A percentile compares a stretch with the other conserved stretches of the same genome.
Evolutionary conservation across 768 basidiomycete species (phyloP).

Genomic region (Pleurotus ostreatus): DNA sequence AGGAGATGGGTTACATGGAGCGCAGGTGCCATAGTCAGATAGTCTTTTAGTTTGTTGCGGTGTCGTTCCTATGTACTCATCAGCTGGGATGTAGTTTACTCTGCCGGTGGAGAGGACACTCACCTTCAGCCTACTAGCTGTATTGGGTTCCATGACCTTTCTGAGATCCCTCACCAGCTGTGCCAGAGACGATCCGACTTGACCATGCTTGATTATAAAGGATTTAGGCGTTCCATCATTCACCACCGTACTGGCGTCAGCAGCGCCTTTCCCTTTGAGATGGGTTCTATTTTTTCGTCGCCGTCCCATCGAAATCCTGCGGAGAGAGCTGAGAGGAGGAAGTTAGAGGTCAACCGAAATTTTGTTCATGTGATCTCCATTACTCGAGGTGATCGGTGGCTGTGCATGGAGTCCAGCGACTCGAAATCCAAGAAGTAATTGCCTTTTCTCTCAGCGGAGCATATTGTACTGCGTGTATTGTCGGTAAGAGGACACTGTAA

Average conservation of each 20-base stretch:
- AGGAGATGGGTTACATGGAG: constrained; percentile 90
- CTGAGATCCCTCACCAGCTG: constrained; percentile 92
- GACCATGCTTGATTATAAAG: constrained; percentile 95
- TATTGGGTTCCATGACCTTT: constrained; percentile 98
- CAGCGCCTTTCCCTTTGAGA: constrained; percentile 51
- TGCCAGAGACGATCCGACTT: constrained; percentile 80
- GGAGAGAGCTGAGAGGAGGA: not conserved
- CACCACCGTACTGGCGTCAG: constrained; percentile 22
- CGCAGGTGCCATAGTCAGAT: constrained; percentile 85
- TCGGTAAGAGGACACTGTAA: too few species aligned
- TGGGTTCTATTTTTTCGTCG: constrained; percentile 81
- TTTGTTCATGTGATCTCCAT: not conserved
- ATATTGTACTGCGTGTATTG: too few species aligned
- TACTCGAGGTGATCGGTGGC: too few species aligned
- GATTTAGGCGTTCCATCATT: constrained; percentile 66
- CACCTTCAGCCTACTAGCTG: constrained; percentile 88
- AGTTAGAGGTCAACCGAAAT: not conserved
- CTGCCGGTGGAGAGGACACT: constrained; percentile 14
- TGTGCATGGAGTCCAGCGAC: too few species aligned
- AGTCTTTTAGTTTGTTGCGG: constrained; percentile 90
- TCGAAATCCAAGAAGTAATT: too few species aligned
- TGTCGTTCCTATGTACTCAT: constrained; percentile 68
- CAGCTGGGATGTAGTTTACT: not conserved
- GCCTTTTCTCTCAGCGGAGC: too few species aligned
- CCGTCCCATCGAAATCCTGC: constrained; percentile 50